Evolutionary conservation across 73 alveolate genomes (phyloP).

Genomic region (Paramecium pentaurelia): DNA sequence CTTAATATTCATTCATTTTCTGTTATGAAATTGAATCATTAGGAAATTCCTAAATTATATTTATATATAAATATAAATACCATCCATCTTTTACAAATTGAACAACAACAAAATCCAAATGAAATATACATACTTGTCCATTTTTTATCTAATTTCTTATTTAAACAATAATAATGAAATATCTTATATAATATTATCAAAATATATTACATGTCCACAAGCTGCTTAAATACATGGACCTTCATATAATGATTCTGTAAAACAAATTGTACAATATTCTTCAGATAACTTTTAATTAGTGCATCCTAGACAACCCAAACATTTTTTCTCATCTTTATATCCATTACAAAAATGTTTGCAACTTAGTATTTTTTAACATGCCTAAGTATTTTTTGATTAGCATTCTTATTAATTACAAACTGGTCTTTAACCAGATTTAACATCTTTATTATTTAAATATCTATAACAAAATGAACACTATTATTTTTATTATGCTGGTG

Average conservation of each 20-base stretch:
- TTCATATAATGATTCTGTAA: slow-evolving; percentile 58
- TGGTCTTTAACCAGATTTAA: neutral
- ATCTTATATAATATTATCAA: slow-evolving; percentile 17
- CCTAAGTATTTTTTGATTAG: neutral
- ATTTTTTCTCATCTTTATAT: slow-evolving; percentile 29
- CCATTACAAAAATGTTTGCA: slow-evolving; percentile 60
- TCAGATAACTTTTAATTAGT: slow-evolving; percentile 35
- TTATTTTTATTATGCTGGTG: neutral
- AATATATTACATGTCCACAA: slow-evolving; percentile 50
- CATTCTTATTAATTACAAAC: slow-evolving; percentile 44
- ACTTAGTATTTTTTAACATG: slow-evolving; percentile 17
- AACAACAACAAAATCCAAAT: slow-evolving; percentile 67
- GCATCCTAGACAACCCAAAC: slow-evolving; percentile 38
- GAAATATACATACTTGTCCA: slow-evolving; percentile 74
- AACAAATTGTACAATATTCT: slow-evolving; percentile 59
- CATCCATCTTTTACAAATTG: slow-evolving; percentile 71
- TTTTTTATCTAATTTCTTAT: slow-evolving; percentile 57
- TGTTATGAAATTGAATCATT: neutral
- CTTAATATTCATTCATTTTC: neutral
- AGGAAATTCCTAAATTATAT: slow-evolving; percentile 21
- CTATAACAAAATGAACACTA: slow-evolving; percentile 7
- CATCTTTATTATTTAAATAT: neutral
- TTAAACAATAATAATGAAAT: slow-evolving; percentile 46
- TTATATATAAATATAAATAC: neutral
- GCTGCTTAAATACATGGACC: slow-evolving; percentile 58